Evolutionary conservation across 2,329 filamentous ascomycete species (phyloP), one percentile per base, ranked within the genome.

Genomic region (Reticulascus tulasneorum): DNA sequence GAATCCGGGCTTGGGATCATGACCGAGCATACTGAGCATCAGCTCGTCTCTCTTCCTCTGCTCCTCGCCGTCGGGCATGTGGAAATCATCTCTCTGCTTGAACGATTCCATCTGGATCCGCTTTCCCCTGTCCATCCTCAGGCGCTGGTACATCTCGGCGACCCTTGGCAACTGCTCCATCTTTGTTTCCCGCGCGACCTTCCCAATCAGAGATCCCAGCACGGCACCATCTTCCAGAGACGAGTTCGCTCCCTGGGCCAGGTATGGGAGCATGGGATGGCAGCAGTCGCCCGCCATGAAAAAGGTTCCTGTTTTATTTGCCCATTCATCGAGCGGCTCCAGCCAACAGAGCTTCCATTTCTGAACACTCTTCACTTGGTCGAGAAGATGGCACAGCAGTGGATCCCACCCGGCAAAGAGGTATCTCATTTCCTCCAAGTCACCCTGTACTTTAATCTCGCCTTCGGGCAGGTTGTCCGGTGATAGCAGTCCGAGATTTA

Each of bases 291-390:
- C 68, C 4, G 69, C 50, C 20, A 71, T 50, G 15, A 55, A 55
- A 10, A 58, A 62, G 21, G 58, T 62, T n/a, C 63, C 63, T 2
- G 46, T 49, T 1, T 56, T 51, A 42, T 66, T 60, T 0, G 60
- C 55, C 68, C 66, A 73, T 7, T 52, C 48, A 2, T 54, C 46
- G 23, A 72, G 52, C 18, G 59, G 51, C 7, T 53, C 51, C 11
- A 67, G 56, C 38, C 69, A 67, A 38, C 59, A 64, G 5, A 72
- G 61, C 5, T 62, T 60, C 69, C 68, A 72, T 45, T 72, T 71
- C 41, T 63, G 55, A 23, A 67, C 66, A 27, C 60, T 54, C 17
- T 55, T 53, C 5, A 56, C 56, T 23, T 62, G 55, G 12, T 47
- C 52, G 35, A 50, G 56, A 9, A 58, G 53, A 47, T 57, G 63